Evolutionary conservation across 1,284 basidiomycete species (phyloP).

Genomic region (Papiliotrema laurentii): DNA sequence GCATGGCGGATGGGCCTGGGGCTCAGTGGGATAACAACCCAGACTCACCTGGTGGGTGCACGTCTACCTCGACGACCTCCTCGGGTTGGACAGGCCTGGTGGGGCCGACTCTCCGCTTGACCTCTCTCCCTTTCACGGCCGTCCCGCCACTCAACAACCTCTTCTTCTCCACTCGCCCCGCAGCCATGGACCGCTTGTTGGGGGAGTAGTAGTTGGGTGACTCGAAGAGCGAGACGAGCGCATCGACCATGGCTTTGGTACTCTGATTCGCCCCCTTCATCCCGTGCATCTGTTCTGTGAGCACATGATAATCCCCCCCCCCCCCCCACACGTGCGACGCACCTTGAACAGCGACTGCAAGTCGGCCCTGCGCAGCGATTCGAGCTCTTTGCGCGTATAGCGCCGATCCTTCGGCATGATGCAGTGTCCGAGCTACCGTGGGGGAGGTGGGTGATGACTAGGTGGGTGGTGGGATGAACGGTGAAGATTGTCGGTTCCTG

Average conservation of each 20-base stretch:
- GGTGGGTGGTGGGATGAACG: too few relatives aligned
- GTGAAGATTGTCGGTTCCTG: too few relatives aligned
- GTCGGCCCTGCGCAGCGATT: conserved; percentile 33
- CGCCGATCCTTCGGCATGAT: conserved; percentile 28
- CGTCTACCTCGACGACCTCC: too few relatives aligned
- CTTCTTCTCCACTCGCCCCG: background rate
- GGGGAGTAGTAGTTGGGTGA: conserved; percentile 21
- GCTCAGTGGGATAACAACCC: too few relatives aligned
- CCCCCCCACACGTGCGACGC: conserved; percentile 28
- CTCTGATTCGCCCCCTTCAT: conserved; percentile 43
- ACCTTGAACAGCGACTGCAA: conserved; percentile 43
- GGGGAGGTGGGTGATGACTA: too few relatives aligned
- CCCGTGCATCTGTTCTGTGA: conserved; percentile 28
- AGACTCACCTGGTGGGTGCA: too few relatives aligned
- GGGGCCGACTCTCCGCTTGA: too few relatives aligned
- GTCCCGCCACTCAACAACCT: background rate
- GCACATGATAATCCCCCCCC: conserved; percentile 9
- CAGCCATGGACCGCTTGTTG: conserved; percentile 1
- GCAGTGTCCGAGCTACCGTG: too few relatives aligned
- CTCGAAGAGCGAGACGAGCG: conserved; percentile 26
- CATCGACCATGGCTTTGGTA: conserved; percentile 28
- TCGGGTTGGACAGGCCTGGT: too few relatives aligned
- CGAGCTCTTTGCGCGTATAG: conserved; percentile 38
- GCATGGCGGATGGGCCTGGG: background rate
- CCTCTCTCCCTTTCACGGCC: background rate